phyloP scores from a whole-genome alignment of 495 filamentous ascomycete species.

The Cudoniella acicularis region DNA sequence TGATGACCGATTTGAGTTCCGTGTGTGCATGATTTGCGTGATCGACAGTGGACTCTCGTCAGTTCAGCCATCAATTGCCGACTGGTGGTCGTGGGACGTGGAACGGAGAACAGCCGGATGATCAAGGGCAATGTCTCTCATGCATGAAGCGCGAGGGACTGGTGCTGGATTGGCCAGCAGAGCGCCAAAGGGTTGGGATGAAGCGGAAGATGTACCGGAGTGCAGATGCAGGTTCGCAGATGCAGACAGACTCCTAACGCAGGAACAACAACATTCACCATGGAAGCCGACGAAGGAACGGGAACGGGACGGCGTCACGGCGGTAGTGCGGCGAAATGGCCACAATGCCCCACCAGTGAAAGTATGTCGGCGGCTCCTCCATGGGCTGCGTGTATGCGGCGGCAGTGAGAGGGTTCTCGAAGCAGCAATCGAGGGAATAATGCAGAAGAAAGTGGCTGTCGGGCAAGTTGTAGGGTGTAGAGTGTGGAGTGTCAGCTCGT shows the following conservation, averaged over 20 bases:
- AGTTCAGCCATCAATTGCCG: neutral
- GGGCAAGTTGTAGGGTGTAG: no score
- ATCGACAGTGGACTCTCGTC: neutral
- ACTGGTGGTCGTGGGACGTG: neutral
- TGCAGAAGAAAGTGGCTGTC: no score
- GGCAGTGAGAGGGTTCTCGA: neutral
- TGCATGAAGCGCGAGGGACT: neutral
- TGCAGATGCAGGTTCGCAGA: neutral
- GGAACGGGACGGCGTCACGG: neutral
- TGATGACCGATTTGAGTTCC: neutral
- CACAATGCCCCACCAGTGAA: no score
- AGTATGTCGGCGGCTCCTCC: no score
- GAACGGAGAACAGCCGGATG: slow-evolving; percentile 3
- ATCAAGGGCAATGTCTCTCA: slow-evolving; percentile 1
- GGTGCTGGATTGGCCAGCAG: neutral
- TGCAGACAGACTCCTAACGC: neutral
- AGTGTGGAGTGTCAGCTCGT: no score
- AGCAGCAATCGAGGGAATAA: neutral
- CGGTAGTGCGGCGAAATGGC: neutral
- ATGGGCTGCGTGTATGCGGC: neutral
- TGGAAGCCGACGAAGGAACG: neutral
- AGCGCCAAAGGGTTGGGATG: neutral
- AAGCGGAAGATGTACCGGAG: neutral
- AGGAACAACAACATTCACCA: neutral
- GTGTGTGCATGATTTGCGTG: neutral